Evolutionary conservation across 306 rosid species (phyloP).

Genomic region (Prunus armeniaca): DNA sequence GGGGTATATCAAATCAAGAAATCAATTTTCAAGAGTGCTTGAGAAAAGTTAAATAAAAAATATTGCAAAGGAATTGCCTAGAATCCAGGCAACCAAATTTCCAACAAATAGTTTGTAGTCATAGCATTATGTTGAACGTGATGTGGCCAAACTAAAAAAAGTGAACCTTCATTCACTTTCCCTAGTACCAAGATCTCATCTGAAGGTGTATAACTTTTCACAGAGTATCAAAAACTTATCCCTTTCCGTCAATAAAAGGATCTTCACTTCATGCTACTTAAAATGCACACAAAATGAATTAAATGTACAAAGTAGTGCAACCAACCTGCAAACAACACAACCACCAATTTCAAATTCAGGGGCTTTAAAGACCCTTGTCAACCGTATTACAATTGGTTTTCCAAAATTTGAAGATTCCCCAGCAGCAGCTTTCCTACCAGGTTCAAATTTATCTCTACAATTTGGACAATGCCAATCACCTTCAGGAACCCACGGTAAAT

Average conservation of each 20-base stretch:
- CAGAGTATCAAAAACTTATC: background rate
- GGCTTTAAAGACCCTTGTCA: constrained; percentile 76
- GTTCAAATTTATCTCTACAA: constrained; percentile 67
- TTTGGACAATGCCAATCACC: constrained; percentile 79
- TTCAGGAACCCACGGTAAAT: constrained; percentile 57
- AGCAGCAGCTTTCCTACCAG: constrained; percentile 38
- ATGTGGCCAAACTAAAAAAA: background rate
- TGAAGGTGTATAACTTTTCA: too few relatives aligned
- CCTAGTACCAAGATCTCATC: background rate
- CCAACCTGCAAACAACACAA: constrained; percentile 94
- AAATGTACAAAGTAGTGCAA: background rate
- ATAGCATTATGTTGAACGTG: background rate
- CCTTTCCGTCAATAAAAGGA: background rate
- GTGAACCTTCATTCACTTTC: background rate
- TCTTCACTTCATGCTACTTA: background rate
- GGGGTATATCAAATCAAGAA: background rate
- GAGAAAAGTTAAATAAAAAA: background rate
- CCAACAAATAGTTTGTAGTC: background rate
- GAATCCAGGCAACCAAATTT: background rate
- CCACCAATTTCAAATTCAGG: constrained; percentile 94
- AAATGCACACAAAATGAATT: background rate
- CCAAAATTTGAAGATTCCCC: constrained; percentile 52
- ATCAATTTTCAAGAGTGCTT: background rate
- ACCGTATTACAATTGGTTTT: constrained; percentile 80
- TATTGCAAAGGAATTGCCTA: background rate